These are phyloP conservation scores for Shiraia sp. DNA, from an alignment of 2,329 filamentous ascomycete genomes.

Conservation along the genomic window DNA sequence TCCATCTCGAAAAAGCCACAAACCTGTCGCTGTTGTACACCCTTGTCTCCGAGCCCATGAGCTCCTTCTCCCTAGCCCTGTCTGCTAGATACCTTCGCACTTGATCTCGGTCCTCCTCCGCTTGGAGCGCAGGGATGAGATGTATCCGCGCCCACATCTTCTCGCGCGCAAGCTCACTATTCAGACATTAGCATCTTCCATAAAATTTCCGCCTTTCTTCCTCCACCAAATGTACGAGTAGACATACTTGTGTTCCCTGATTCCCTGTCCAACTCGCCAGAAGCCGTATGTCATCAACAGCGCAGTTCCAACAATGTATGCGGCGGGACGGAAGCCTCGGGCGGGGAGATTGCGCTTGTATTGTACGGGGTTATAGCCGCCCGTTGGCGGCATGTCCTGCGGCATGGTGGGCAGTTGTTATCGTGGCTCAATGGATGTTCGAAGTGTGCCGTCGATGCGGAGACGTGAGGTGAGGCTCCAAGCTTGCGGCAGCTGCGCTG, in stretches of 20 bases:
- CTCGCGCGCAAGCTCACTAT: constrained; percentile 88
- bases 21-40: constrained; percentile 90
- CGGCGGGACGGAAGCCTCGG: constrained; percentile 82
- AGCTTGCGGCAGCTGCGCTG: constrained; percentile 22
- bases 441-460: constrained; percentile 28
- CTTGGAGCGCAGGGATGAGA: constrained; percentile 89
- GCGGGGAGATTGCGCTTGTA: constrained; percentile 97
- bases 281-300: constrained; percentile 87
- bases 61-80: constrained; percentile 85
- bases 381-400: constrained; percentile 94
- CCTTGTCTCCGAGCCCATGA: constrained; percentile 81
- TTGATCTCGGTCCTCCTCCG: constrained; percentile 94
- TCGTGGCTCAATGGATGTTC: constrained; percentile 33
- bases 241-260: constrained; percentile 86
- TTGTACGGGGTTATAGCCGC: constrained; percentile 95
- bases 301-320: constrained; percentile 76
- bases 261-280: constrained; percentile 80
- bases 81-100: constrained; percentile 85
- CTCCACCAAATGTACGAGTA: background rate
- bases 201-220: background rate
- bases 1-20: constrained; percentile 34
- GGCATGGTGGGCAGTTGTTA: constrained; percentile 66
- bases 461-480: constrained; percentile 30
- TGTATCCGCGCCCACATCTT: constrained; percentile 99
- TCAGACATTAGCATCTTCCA: constrained; percentile 20